A percentile compares a stretch with the other conserved stretches of the same genome.
These are phyloP conservation scores for Urochloa ruziziensis DNA, from an alignment of 176 grass and related monocot species.

Conservation along the genomic window DNA sequence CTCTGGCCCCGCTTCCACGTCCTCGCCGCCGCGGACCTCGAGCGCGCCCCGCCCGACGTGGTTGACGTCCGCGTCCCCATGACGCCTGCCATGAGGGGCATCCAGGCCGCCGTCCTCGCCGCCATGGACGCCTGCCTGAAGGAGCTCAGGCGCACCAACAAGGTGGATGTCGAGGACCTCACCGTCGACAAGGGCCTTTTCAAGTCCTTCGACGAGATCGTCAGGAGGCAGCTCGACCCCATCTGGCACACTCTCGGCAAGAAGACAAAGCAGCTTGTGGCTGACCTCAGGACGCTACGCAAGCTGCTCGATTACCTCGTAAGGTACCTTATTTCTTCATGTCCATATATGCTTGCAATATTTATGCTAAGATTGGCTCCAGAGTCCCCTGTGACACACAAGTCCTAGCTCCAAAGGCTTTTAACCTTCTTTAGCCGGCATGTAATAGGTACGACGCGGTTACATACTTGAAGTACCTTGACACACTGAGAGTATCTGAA, in stretches of 20 bases:
- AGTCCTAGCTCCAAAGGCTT: background rate
- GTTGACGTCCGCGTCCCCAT: slow-evolving; percentile 81
- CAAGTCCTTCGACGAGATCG: slow-evolving; percentile 97
- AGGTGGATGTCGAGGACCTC: slow-evolving; percentile 93
- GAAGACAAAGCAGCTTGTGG: slow-evolving; percentile 96
- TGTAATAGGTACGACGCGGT: slow-evolving; percentile 86
- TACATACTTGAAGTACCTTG: slow-evolving; percentile 90
- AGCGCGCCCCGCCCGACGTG: slow-evolving; percentile 75
- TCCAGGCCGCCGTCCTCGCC: slow-evolving; percentile 70
- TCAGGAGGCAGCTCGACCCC: slow-evolving; percentile 84
- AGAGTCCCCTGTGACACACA: background rate
- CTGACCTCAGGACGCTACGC: slow-evolving; percentile 92
- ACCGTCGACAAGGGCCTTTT: slow-evolving; percentile 90
- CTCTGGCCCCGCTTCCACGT: slow-evolving; percentile 97
- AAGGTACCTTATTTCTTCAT: slow-evolving; percentile 39
- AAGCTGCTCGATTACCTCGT: slow-evolving; percentile 95
- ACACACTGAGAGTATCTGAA: slow-evolving; percentile 92
- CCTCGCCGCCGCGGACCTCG: slow-evolving; percentile 67
- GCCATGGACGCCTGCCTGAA: slow-evolving; percentile 94
- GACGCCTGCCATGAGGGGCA: slow-evolving; percentile 72
- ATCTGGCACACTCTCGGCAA: slow-evolving; percentile 98
- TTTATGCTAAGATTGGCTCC: background rate
- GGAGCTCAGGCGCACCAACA: slow-evolving; percentile 85
- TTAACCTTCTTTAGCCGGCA: slow-evolving; percentile 15
- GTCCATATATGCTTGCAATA: background rate